These are phyloP conservation scores for Mallotus nudiflorus DNA, from an alignment of 345 rosid species.

Conservation along the genomic window DNA sequence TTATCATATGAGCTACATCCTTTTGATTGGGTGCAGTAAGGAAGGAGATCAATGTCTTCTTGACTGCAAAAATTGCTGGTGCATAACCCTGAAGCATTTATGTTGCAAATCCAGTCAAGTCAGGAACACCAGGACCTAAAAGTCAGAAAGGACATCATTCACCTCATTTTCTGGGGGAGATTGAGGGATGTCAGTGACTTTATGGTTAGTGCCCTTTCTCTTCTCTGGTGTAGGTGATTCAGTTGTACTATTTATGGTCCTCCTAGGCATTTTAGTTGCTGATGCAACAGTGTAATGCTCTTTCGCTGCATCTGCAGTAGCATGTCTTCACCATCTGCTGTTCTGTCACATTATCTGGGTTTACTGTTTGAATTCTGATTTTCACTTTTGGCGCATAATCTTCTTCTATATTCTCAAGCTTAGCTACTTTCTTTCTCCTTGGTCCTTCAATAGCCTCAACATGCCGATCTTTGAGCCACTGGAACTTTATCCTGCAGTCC, in stretches of 20 bases:
- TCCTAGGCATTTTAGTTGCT: neutral
- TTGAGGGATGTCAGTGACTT: neutral
- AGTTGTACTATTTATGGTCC: neutral
- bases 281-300: neutral
- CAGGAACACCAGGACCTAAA: neutral
- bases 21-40: neutral
- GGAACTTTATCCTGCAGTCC: too few relatives aligned
- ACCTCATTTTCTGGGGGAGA: neutral
- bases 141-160: neutral
- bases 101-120: neutral
- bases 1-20: neutral
- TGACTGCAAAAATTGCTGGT: neutral
- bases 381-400: neutral
- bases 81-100: neutral
- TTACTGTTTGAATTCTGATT: neutral
- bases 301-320: neutral
- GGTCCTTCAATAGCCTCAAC: too few relatives aligned
- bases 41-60: neutral
- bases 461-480: too few relatives aligned
- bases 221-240: neutral
- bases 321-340: neutral
- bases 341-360: neutral
- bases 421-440: neutral
- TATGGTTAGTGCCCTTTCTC: neutral
- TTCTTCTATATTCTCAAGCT: neutral